Percentiles rank a stretch among this genome's conserved stretches.
Evolutionary conservation across 2,329 filamentous ascomycete genomes (phyloP).

Genomic region (Karstenula rhodostoma): DNA sequence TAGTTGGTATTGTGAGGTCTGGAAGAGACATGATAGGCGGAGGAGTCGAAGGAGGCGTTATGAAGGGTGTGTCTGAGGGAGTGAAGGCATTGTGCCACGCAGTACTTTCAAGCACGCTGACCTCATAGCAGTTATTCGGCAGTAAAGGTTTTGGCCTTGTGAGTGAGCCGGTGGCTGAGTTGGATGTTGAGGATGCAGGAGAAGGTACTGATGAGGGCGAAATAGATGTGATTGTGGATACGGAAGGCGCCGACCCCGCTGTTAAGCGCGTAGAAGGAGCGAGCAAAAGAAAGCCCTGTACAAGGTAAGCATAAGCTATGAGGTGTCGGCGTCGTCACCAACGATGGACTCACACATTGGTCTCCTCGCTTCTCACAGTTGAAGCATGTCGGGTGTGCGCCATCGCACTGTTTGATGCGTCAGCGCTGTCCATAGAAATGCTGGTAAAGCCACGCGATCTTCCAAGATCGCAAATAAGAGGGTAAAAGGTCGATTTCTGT

Average conservation of each 20-base stretch:
- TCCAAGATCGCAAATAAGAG: neutral
- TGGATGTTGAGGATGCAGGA: conserved; percentile 13
- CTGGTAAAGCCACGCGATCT: neutral
- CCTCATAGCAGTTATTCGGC: neutral
- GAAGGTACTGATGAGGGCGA: conserved; percentile 13
- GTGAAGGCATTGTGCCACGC: neutral
- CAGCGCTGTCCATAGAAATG: conserved; percentile 15
- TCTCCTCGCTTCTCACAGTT: conserved; percentile 45
- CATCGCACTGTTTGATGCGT: conserved; percentile 40
- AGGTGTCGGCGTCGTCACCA: neutral
- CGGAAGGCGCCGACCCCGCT: conserved; percentile 18
- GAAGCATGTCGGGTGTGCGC: conserved; percentile 40
- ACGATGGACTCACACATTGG: conserved; percentile 25
- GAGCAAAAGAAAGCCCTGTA: conserved; percentile 40
- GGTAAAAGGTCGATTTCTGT: neutral
- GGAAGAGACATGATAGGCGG: conserved; percentile 9
- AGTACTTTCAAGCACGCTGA: conserved; percentile 4
- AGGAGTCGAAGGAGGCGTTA: conserved; percentile 12
- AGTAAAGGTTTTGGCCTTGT: conserved; percentile 1
- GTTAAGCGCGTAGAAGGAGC: conserved; percentile 42
- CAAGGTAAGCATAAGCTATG: neutral
- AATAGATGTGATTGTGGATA: conserved; percentile 15
- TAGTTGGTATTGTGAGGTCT: conserved; percentile 14
- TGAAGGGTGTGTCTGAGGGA: conserved; percentile 5
- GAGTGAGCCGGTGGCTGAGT: neutral